Base-by-base conservation (phyloP, 345 rosid species). In the Salix viminalis region DNA sequence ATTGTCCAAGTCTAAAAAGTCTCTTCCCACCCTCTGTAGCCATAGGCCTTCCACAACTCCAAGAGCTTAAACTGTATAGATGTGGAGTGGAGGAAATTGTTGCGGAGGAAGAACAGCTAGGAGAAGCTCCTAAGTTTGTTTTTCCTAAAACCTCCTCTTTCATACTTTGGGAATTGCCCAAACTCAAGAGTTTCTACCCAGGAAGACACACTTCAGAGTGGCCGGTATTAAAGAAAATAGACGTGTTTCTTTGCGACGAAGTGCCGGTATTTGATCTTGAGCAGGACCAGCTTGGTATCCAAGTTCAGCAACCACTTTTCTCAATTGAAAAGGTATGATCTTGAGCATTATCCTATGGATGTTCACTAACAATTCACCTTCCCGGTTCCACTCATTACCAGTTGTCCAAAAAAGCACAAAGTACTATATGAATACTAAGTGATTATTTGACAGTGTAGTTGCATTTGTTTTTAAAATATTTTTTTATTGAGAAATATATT, bases 61-160 rank as follows among this genome's bases (percentile, higher is more conserved):
- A 73, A 69, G 13, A 30, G 41, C 69, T 84, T 15, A 4, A 1
- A 3, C 54, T 76, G 48, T 24, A 3, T 7, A 1, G 3, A 23
- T 82, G 77, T 42, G 78, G 46, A 5, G 8, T 77, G 26, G 74
- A 79, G 68, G 69, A 77, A 48, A 61, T 75, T 50, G 67, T 84
- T 58, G 56, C 64, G 2, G 60, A 14, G 54, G 83, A 77, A 12
- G 75, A 44, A 72, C 71, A 10, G 60, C 42, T 7, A 23, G 70
- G 76, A 15, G 42, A 12, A 7, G 65, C n/a, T 11, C 61, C 21
- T 2, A 21, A 2, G 18, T 73, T 80, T 50, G 16, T 21, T 34
- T 75, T 83, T 75, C 81, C 86, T 44, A 36, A 71, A 36, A 32
- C 71, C 10, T 58, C 21, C 12, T 30, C 6, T 21, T 39, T 76